Evolutionary conservation across 768 basidiomycete genomes (phyloP).

Genomic region (Leccinellum rugosiceps): DNA sequence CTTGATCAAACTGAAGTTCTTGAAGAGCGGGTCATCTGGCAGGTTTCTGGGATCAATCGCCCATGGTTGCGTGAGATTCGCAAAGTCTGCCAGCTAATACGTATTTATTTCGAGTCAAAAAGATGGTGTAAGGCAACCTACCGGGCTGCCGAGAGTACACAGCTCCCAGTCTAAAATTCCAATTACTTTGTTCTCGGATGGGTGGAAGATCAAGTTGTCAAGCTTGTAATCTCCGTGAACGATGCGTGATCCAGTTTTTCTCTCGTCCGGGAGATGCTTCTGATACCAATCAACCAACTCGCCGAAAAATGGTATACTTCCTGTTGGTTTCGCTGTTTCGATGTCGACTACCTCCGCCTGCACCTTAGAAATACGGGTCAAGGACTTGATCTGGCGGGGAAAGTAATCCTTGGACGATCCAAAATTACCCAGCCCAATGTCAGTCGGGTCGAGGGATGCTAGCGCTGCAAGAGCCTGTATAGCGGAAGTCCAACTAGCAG

Average conservation of each 20-base stretch:
- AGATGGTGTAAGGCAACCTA: slow-evolving; percentile 36
- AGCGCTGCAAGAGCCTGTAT: slow-evolving; percentile 68
- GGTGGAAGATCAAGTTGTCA: slow-evolving; percentile 96
- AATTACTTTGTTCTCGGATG: slow-evolving; percentile 86
- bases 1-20: slow-evolving; percentile 32
- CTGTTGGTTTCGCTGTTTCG: slow-evolving; percentile 56
- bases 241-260: slow-evolving; percentile 71
- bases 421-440: slow-evolving; percentile 66
- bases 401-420: slow-evolving; percentile 81
- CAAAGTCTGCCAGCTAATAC: slow-evolving; percentile 77
- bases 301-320: slow-evolving; percentile 72
- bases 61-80: slow-evolving; percentile 88
- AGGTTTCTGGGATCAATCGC: slow-evolving; percentile 46
- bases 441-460: slow-evolving; percentile 57
- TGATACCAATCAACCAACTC: slow-evolving; percentile 77
- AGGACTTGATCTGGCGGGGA: slow-evolving; percentile 88
- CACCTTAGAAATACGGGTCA: slow-evolving; percentile 75
- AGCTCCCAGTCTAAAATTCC: slow-evolving; percentile 98
- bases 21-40: slow-evolving; percentile 22
- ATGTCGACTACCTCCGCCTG: slow-evolving; percentile 70
- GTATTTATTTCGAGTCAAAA: neutral
- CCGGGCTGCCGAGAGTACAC: slow-evolving; percentile 90
- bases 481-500: slow-evolving; percentile 71
- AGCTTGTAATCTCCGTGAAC: slow-evolving; percentile 98
- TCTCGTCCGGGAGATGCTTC: slow-evolving; percentile 72